Evolutionary conservation across 2,329 filamentous ascomycete genomes (phyloP), one percentile per base, ranked within the genome.

Genomic region (Biscogniauxia mediterranea): DNA sequence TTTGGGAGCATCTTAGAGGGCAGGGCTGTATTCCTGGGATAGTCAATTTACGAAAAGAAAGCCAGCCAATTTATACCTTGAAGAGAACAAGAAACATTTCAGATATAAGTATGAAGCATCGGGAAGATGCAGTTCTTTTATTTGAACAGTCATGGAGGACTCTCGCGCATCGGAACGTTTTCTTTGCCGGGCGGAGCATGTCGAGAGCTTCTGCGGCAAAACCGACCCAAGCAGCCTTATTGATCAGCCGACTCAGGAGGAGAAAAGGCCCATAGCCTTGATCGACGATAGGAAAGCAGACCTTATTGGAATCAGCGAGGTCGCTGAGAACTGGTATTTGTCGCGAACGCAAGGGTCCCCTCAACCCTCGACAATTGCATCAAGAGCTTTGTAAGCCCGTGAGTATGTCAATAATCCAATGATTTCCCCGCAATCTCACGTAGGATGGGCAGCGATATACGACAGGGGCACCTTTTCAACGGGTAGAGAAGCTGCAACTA

Each of bases 181-280:
- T 32, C 56, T 56, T 2, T 59, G 28, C 32, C 56, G 56, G 20
- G 52, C 56, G 19, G 54, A 61, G n/a, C 56, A 55, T 20, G 23
- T 61, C 19, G 60, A 61, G 50, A 50, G 54, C 50, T 59, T 61
- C 32, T 61, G 60, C 28, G 56, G 54, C n/a, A n/a, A 55, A 4
- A 25, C 52, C 17, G 49, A 13, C 28, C 25, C 58, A 8, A 6
- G 53, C 55, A n/a, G 15, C 25, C 15, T 50, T 61, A 17, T 17
- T 51, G 9, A 53, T 19, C 7, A 32, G 42, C n/a, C 49, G 11
- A 25, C 26, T 32, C 49, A 55, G n/a, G 42, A 49, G 23, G 49
- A 50, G 6, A 32, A 25, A 11, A 52, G 23, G 6, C 60, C 60
- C 8, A 28, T 61, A 49, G 60, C 60, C 17, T 49, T 61, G 15